These are phyloP conservation scores for Aplosporella prunicola DNA, from an alignment of 2,329 filamentous ascomycete species.

Conservation along the genomic window DNA sequence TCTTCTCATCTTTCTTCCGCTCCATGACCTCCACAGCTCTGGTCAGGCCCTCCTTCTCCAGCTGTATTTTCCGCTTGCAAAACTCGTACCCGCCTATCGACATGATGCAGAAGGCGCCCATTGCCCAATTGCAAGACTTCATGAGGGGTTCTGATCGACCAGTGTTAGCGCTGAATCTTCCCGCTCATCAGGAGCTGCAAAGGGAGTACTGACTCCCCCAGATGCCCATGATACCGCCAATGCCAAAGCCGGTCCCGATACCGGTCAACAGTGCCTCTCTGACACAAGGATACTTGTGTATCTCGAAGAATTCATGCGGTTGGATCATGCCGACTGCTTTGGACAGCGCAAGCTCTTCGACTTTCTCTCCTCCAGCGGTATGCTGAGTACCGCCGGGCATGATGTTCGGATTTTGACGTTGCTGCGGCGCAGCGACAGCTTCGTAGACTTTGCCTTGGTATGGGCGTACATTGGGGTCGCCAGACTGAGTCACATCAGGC, in stretches of 20 bases:
- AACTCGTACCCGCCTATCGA: slow-evolving; percentile 73
- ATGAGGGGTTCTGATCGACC: slow-evolving; percentile 46
- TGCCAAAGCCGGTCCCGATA: slow-evolving; percentile 66
- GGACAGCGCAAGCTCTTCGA: slow-evolving; percentile 20
- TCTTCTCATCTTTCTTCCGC: slow-evolving; percentile 49
- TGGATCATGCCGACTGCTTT: slow-evolving; percentile 61
- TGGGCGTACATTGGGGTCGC: slow-evolving; percentile 3
- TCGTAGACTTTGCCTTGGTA: slow-evolving; percentile 3
- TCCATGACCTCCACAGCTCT: slow-evolving; percentile 75
- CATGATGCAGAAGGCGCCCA: slow-evolving; percentile 61
- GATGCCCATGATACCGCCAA: slow-evolving; percentile 66
- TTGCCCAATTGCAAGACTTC: slow-evolving; percentile 75
- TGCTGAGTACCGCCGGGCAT: slow-evolving; percentile 49
- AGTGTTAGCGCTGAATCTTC: slow-evolving; percentile 14
- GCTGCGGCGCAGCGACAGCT: slow-evolving; percentile 4
- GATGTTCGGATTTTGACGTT: slow-evolving; percentile 41
- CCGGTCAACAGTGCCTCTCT: slow-evolving; percentile 74
- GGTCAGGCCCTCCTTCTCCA: slow-evolving; percentile 76
- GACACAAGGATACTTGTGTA: slow-evolving; percentile 75
- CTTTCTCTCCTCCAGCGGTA: slow-evolving; percentile 48
- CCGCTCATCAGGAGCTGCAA: background rate
- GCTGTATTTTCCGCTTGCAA: slow-evolving; percentile 63
- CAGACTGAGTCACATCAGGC: background rate
- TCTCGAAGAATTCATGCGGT: slow-evolving; percentile 56
- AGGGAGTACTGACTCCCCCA: slow-evolving; percentile 56